phyloP scores from a whole-genome alignment of 225 moss, liverwort and hornwort species.

The Pseudoscleropodium purum region DNA sequence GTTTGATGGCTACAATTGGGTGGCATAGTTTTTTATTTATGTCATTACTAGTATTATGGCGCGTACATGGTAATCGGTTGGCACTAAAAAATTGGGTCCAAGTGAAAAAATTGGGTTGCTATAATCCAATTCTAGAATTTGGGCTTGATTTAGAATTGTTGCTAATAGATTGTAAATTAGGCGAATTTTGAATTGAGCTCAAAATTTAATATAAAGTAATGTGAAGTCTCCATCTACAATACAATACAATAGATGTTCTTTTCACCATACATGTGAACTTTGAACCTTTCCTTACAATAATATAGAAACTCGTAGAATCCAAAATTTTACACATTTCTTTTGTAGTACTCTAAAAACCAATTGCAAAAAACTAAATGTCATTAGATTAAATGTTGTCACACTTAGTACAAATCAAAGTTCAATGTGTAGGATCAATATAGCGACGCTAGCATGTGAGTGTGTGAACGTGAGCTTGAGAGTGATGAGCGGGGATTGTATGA shows the following conservation, averaged over 20 bases:
- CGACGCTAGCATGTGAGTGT: too few relatives aligned
- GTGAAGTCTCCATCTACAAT: not conserved
- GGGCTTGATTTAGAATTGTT: not conserved
- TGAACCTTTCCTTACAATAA: not conserved
- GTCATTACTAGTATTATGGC: rapidly evolving
- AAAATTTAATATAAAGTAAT: not conserved
- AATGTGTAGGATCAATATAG: too few relatives aligned
- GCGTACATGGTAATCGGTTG: rapidly evolving
- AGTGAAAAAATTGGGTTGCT: not conserved
- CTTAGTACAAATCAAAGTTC: not conserved
- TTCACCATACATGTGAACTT: not conserved
- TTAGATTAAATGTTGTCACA: not conserved
- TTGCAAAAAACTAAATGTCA: not conserved
- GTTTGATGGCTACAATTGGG: not conserved
- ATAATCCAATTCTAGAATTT: not conserved
- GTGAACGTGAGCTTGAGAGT: too few relatives aligned
- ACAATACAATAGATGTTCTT: not conserved
- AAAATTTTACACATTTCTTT: not conserved
- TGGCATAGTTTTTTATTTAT: not conserved
- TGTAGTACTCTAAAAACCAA: not conserved
- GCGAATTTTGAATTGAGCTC: rapidly evolving
- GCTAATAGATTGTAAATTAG: not conserved
- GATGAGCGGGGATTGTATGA: too few relatives aligned
- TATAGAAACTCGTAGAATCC: not conserved
- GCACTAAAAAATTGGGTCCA: too few relatives aligned